These are phyloP conservation scores for Agrostemma githago DNA, from an alignment of 148 eudicot species.

Conservation along the genomic window DNA sequence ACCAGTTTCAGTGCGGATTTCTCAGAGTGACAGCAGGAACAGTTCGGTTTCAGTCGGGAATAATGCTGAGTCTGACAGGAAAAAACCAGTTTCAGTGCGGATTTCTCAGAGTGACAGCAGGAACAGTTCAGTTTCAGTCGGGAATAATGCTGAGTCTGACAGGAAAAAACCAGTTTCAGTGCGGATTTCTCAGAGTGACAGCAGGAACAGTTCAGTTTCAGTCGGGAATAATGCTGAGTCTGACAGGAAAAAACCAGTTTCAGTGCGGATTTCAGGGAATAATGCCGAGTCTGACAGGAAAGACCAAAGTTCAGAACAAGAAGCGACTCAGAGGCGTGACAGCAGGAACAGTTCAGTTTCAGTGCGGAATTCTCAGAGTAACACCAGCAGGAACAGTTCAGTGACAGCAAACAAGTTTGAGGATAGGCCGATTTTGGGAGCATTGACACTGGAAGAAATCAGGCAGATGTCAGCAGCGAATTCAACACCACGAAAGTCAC, in stretches of 20 bases:
- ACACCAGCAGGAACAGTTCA: constrained; percentile 34
- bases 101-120: constrained; percentile 26
- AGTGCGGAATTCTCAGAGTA: background rate
- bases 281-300: too few species aligned
- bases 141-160: constrained; percentile 32
- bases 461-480: constrained; percentile 32
- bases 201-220: constrained; percentile 37
- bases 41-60: constrained; percentile 43
- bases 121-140: constrained; percentile 40
- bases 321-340: constrained; percentile 6
- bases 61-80: constrained; percentile 28
- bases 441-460: constrained; percentile 43
- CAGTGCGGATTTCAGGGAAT: too few species aligned
- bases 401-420: constrained; percentile 38
- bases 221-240: constrained; percentile 35
- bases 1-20: too few species aligned
- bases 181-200: too few species aligned
- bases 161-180: background rate
- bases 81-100: background rate
- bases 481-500: constrained; percentile 42
- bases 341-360: constrained; percentile 30
- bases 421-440: constrained; percentile 55
- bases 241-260: constrained; percentile 15
- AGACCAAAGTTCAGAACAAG: constrained; percentile 33
- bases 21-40: constrained; percentile 24